Base-by-base conservation (phyloP, 2,329 filamentous ascomycete species). In the Aotearoamyces nothofagi region DNA sequence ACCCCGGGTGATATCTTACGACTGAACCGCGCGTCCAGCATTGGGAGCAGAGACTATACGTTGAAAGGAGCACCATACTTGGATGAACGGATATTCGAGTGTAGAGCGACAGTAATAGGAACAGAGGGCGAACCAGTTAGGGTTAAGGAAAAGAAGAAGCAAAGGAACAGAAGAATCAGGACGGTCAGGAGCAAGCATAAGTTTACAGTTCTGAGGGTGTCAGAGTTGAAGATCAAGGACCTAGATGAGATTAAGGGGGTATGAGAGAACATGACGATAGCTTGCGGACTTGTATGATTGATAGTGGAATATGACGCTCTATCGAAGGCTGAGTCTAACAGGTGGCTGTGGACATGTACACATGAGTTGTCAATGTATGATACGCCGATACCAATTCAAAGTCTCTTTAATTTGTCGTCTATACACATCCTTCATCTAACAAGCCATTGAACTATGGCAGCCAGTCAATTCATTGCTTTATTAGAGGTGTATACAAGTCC, bases 41-140 rank as follows among this genome's bases (percentile, higher is more conserved):
- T 98, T 24, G 90, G 90, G 15, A 87, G 77, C 41, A 68, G 90
- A 38, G 87, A 96, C 53, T 92, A 81, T 56, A 94, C 87, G 4
- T 62, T 96, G 38, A 81, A 84, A 53, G 81, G 80, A 4, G 58
- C 66, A 4, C 73, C 79, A n/a, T 87, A 79, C 49, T 57, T 96
- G 37, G 84, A 94, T 51, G 78, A 87, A 53, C 58, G 72, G 30
- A 54, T 93, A 33, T 96, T 84, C 45, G 78, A 81, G 50, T 93
- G 84, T 54, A 69, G 84, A 33, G 82, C 86, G 10, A 71, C 76
- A 17, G 84, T 98, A 15, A 66, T 90, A 37, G 87, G 84, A 5
- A 70, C 78, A 5, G 90, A 96, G 57, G 69, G 71, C 33, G 80
- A 86, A 58, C 80, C 81, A 17, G 52, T 87, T 58, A 62, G 80